Evolutionary conservation across 1,284 basidiomycete species (phyloP).

Genomic region (Trametes pubescens): DNA sequence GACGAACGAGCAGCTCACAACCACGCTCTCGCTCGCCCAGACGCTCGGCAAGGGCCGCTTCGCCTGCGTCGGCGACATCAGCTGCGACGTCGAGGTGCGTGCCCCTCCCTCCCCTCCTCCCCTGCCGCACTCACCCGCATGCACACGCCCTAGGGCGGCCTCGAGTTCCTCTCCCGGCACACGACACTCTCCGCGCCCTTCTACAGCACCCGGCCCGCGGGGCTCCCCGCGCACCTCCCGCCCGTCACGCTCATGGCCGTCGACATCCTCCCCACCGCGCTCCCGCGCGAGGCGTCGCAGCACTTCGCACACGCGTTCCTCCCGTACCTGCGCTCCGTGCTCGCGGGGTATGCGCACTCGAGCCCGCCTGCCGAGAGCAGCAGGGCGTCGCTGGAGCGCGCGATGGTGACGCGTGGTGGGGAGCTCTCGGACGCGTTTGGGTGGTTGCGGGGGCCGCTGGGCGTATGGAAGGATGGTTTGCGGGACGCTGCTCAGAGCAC

Average conservation of each 20-base stretch:
- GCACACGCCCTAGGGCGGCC: conserved; percentile 66
- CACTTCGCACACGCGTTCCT: conserved; percentile 75
- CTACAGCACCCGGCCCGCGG: conserved; percentile 59
- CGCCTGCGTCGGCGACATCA: conserved; percentile 84
- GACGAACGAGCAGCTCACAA: conserved; percentile 67
- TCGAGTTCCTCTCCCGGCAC: conserved; percentile 80
- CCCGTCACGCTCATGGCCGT: conserved; percentile 83
- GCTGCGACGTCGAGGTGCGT: conserved; percentile 80
- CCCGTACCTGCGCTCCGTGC: conserved; percentile 73
- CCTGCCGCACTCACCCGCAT: not conserved
- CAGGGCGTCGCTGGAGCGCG: conserved; percentile 59
- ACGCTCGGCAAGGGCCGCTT: conserved; percentile 64
- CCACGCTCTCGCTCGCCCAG: conserved; percentile 59
- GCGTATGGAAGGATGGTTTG: conserved; percentile 47
- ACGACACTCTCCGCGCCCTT: conserved; percentile 84
- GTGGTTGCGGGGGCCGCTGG: conserved; percentile 67
- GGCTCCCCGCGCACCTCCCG: conserved; percentile 55
- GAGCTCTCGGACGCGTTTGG: conserved; percentile 59
- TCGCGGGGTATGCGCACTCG: conserved; percentile 49
- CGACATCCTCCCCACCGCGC: conserved; percentile 87
- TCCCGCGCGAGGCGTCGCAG: conserved; percentile 82
- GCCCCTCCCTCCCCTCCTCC: not conserved
- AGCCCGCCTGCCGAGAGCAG: conserved; percentile 37
- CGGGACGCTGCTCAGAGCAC: conserved; percentile 14
- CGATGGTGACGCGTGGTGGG: conserved; percentile 76